Evolutionary conservation across 768 basidiomycete species (phyloP).

Genomic region (Ramaria rubella): DNA sequence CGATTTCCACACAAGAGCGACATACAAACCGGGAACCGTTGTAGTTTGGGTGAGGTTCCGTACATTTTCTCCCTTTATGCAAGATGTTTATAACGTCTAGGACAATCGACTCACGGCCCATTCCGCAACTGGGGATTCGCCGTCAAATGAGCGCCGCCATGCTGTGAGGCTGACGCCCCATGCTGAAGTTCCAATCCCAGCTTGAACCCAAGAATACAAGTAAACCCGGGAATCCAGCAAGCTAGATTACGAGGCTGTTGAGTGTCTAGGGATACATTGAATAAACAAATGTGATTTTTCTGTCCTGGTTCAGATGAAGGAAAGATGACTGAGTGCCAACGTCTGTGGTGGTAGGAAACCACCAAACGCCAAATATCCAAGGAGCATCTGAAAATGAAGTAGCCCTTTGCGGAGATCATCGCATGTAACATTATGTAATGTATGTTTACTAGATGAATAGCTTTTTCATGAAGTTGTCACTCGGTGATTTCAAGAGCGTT

Average conservation of each 20-base stretch:
- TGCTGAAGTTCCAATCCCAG: constrained; percentile 41
- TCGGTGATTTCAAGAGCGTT: too few relatives aligned
- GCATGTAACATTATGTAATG: too few relatives aligned
- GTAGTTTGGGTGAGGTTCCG: constrained; percentile 43
- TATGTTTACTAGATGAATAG: too few relatives aligned
- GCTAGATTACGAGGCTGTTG: not conserved
- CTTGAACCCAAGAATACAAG: constrained; percentile 1
- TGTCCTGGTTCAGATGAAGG: too few relatives aligned
- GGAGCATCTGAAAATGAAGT: too few relatives aligned
- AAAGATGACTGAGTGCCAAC: too few relatives aligned
- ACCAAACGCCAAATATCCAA: too few relatives aligned
- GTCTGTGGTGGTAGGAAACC: too few relatives aligned
- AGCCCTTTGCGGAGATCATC: too few relatives aligned
- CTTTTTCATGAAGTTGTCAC: too few relatives aligned
- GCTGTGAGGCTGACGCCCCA: constrained; percentile 44
- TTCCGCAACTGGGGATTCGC: constrained; percentile 38
- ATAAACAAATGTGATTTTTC: too few relatives aligned
- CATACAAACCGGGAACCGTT: constrained; percentile 47
- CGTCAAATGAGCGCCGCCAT: constrained; percentile 32
- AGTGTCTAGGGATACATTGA: too few relatives aligned
- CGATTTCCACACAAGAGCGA: constrained; percentile 31
- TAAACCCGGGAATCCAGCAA: not conserved
- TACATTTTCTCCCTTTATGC: constrained; percentile 8
- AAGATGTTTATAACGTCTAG: constrained; percentile 17
- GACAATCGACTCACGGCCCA: constrained; percentile 45